Conservation (phyloP, 208 protist genomes). For the Entamoeba histolytica region DNA sequence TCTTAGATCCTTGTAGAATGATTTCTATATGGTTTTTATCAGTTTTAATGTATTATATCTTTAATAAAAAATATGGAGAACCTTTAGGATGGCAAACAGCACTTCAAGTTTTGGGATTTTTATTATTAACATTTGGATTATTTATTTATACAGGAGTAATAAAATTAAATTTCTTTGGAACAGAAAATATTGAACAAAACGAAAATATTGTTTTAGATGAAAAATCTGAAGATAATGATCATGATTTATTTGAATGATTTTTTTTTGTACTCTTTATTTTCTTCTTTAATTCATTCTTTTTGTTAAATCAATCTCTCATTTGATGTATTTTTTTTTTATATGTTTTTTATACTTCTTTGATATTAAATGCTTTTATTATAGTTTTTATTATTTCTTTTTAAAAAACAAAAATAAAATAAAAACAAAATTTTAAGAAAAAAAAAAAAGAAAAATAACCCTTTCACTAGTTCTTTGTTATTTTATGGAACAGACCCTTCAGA, state of each 20-base stretch:
- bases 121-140: conserved; percentile 17
- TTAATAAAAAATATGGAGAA: conserved; percentile 25
- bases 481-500: not conserved
- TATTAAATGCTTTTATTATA: no score
- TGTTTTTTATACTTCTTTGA: no score
- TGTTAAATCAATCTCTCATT: no score
- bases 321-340: no score
- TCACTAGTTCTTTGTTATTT: not conserved
- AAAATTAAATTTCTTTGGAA: not conserved
- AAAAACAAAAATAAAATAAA: no score
- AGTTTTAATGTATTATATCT: conserved; percentile 32
- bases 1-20: conserved; percentile 33
- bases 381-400: no score
- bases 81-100: conserved; percentile 23
- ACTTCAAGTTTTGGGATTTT: conserved; percentile 32
- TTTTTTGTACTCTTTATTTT: no score
- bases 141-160: not conserved
- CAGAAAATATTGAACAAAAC: not conserved
- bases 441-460: not conserved
- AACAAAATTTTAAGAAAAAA: not conserved
- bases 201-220: no score
- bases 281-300: no score
- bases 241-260: no score
- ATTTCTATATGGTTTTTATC: conserved; percentile 29
- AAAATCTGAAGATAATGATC: no score